A percentile compares a stretch with the other conserved stretches of the same genome.
Evolutionary conservation across 2,329 filamentous ascomycete genomes (phyloP).

Genomic region (Kalmusia sp.): DNA sequence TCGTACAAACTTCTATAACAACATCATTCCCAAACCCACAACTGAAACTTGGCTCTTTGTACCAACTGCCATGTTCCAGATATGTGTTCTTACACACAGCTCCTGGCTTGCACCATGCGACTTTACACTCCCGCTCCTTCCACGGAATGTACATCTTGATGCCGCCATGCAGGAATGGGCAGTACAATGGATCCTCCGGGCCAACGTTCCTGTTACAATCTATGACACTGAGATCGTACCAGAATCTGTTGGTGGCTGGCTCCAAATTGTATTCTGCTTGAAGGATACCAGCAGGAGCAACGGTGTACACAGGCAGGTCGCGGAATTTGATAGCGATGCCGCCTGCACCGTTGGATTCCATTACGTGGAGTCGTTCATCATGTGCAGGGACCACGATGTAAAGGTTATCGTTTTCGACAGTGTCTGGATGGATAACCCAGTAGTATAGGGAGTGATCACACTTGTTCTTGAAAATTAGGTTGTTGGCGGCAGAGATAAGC

Average conservation of each 20-base stretch:
- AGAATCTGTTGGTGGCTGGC: constrained; percentile 13
- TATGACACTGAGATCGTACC: constrained; percentile 32
- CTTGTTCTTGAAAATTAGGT: too few species aligned
- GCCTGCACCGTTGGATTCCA: constrained; percentile 15
- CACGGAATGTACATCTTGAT: constrained; percentile 19
- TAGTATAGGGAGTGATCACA: too few species aligned
- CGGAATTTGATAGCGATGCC: constrained; percentile 31
- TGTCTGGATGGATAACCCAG: too few species aligned
- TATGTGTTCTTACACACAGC: constrained; percentile 12
- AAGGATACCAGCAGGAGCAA: constrained; percentile 26
- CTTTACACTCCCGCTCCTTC: constrained; percentile 10
- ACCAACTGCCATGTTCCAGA: constrained; percentile 18
- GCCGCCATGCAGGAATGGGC: constrained; percentile 30
- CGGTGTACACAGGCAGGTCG: constrained; percentile 23
- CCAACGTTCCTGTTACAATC: constrained; percentile 20
- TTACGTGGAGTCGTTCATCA: constrained; percentile 13
- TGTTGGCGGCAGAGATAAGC: too few species aligned
- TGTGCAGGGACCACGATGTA: constrained; percentile 16
- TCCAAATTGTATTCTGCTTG: constrained; percentile 32
- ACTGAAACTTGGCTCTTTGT: constrained; percentile 24
- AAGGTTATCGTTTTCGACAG: constrained; percentile 10
- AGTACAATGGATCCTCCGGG: constrained; percentile 19
- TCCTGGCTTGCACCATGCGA: constrained; percentile 7
- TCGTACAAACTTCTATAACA: constrained; percentile 22
- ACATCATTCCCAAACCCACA: constrained; percentile 28